Base-by-base conservation (phyloP, 208 protist genomes). In the Trypanosoma platydactyli region DNA sequence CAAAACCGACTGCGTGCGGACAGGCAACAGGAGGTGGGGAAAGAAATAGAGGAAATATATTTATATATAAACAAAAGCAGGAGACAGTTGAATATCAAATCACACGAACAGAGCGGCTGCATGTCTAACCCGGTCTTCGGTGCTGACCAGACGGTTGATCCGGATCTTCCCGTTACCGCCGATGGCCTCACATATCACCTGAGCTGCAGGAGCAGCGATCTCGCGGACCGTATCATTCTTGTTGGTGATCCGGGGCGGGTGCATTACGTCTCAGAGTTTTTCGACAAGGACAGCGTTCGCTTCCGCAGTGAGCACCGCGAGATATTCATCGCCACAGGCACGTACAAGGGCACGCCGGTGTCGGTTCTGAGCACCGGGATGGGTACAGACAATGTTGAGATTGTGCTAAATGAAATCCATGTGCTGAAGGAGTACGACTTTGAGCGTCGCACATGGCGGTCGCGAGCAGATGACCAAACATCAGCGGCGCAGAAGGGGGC, bases 301-400 rank as follows among this genome's bases (percentile, higher is more conserved):
- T 89, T 83, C 68, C 68, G 82, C 54, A 77, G 68, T 24, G 63
- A 67, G 15, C 73, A 92, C 71, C 81, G 86, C 51, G 86, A 92
- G 59, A 92, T 92, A 51, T 75, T 68, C 57, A 76, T 88, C 42
- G 66, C 70, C 22, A 92, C 86, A 1, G 86, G 86, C 22, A 80
- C 63, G 29, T 92, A 89, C 77, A 76, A 87, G 45, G 81, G 81
- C 18, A 77, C 86, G 29, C 87, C 81, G 12, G 80, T 92, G 13
- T 81, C 73, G 16, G 82, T 81, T 25, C n/a, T 93, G 40, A 81
- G 71, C 64, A 89, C 87, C n/a, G 84, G 81, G 59, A 93, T 93
- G 87, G 87, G 84, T n/a, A 89, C 84, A 15, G 83, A 87, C 76
- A 93, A 89, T 67, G 55, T 89, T 9, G 84, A 93, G 58, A 89